phyloP scores from a whole-genome alignment of 352 stramenopile species.

The Pythium brachiatum region DNA sequence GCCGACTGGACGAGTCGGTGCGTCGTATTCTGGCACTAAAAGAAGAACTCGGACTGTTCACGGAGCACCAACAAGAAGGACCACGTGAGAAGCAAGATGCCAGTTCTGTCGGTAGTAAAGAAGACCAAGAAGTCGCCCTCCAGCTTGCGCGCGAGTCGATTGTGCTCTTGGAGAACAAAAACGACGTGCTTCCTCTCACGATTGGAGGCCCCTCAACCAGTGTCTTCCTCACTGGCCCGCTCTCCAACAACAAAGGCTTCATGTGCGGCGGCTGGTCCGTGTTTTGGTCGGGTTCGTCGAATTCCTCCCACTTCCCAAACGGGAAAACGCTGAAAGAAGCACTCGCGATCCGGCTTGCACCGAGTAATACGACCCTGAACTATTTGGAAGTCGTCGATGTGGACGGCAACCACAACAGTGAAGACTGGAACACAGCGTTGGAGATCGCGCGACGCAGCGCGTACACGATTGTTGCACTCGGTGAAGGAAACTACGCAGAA shows the following conservation, averaged over 20 bases:
- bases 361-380: slow-evolving; percentile 14
- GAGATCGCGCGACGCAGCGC: slow-evolving; percentile 49
- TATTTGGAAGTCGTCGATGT: slow-evolving; percentile 52
- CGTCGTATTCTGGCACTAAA: slow-evolving; percentile 52
- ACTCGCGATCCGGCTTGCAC: slow-evolving; percentile 18
- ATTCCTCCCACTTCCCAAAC: slow-evolving; percentile 63
- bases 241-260: slow-evolving; percentile 66
- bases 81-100: slow-evolving; percentile 3
- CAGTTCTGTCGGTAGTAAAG: slow-evolving; percentile 19
- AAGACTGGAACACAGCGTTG: slow-evolving; percentile 42
- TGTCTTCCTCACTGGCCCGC: slow-evolving; percentile 64
- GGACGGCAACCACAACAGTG: slow-evolving; percentile 32
- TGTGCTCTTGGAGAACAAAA: slow-evolving; percentile 74
- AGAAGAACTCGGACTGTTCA: slow-evolving; percentile 47
- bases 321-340: slow-evolving; percentile 56
- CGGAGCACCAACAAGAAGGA: slow-evolving; percentile 8
- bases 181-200: slow-evolving; percentile 39
- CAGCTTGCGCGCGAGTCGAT: slow-evolving; percentile 73
- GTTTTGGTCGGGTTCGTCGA: slow-evolving; percentile 61
- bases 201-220: neutral
- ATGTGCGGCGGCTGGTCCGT: slow-evolving; percentile 73
- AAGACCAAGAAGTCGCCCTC: slow-evolving; percentile 56
- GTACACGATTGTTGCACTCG: slow-evolving; percentile 72
- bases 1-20: slow-evolving; percentile 39
- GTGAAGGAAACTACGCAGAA: slow-evolving; percentile 80